Evolutionary conservation across 441 rosid species (phyloP).

Genomic region (Populus trichocarpa): DNA sequence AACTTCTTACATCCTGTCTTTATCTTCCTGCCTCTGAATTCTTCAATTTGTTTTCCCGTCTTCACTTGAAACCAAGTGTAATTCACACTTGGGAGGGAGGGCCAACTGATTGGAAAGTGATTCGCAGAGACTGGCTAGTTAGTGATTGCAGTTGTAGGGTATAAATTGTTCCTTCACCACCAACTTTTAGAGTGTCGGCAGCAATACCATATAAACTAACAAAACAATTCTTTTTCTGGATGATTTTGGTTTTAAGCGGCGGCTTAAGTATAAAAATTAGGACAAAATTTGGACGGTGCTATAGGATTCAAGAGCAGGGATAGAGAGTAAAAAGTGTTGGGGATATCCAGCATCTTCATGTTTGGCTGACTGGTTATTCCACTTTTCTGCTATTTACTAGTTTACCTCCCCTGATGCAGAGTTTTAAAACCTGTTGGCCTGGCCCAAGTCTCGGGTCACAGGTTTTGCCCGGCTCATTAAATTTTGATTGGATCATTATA

Average conservation of each 20-base stretch:
- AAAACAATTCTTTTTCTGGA: not conserved
- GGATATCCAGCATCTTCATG: not conserved
- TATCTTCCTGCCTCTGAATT: not conserved
- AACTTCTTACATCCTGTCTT: not conserved
- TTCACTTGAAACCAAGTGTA: not conserved
- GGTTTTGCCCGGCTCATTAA: rapidly evolving
- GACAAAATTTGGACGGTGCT: constrained; percentile 9
- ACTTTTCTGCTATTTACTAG: not conserved
- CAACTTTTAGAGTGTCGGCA: constrained; percentile 25
- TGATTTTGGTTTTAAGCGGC: not conserved
- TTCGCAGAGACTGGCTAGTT: not conserved
- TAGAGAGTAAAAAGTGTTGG: not conserved
- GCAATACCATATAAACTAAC: not conserved
- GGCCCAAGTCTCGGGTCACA: too few species aligned
- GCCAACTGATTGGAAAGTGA: not conserved
- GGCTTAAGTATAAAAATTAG: not conserved
- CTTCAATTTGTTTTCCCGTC: not conserved
- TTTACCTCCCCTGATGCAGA: not conserved
- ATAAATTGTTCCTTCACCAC: constrained; percentile 12
- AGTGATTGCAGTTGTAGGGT: not conserved
- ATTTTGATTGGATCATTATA: too few species aligned
- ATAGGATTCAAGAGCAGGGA: not conserved
- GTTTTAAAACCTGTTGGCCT: too few species aligned
- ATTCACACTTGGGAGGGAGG: too few species aligned
- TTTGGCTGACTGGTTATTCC: constrained; percentile 11